phyloP scores from a whole-genome alignment of 2,329 filamentous ascomycete species.

The Cordyceps militaris region DNA sequence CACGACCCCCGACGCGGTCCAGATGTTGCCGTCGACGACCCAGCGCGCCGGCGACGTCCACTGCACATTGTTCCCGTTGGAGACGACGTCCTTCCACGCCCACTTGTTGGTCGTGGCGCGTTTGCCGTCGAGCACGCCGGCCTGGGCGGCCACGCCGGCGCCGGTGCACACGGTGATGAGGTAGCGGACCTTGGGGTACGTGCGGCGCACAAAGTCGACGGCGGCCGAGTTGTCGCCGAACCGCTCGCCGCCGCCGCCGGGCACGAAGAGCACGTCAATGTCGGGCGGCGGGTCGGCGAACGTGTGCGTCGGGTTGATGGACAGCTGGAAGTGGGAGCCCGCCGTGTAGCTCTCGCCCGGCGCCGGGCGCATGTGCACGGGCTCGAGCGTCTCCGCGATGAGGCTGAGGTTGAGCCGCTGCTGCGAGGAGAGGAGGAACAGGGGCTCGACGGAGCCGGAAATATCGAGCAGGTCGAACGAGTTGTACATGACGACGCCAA shows the following conservation, averaged over 20 bases:
- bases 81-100: conserved; percentile 40
- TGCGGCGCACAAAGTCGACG: conserved; percentile 32
- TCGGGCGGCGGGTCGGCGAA: conserved; percentile 41
- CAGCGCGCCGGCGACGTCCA: conserved; percentile 57
- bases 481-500: conserved; percentile 4
- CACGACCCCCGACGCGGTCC: conserved; percentile 50
- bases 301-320: conserved; percentile 39
- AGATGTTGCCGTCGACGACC: conserved; percentile 58
- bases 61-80: conserved; percentile 39
- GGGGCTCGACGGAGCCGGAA: conserved; percentile 37
- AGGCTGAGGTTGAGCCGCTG: conserved; percentile 31
- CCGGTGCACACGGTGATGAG: conserved; percentile 63
- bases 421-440: conserved; percentile 31
- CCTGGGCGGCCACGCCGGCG: conserved; percentile 45
- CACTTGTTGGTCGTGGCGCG: conserved; percentile 60
- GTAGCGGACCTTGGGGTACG: conserved; percentile 43
- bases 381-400: conserved; percentile 31
- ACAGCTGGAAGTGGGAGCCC: conserved; percentile 26
- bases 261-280: conserved; percentile 52
- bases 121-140: conserved; percentile 52
- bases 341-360: background rate
- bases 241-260: conserved; percentile 49
- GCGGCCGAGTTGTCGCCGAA: conserved; percentile 21
- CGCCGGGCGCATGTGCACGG: conserved; percentile 28
- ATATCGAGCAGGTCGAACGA: conserved; percentile 23